Base-by-base conservation (phyloP, 352 stramenopile genomes). In the Globisporangium lucens region DNA sequence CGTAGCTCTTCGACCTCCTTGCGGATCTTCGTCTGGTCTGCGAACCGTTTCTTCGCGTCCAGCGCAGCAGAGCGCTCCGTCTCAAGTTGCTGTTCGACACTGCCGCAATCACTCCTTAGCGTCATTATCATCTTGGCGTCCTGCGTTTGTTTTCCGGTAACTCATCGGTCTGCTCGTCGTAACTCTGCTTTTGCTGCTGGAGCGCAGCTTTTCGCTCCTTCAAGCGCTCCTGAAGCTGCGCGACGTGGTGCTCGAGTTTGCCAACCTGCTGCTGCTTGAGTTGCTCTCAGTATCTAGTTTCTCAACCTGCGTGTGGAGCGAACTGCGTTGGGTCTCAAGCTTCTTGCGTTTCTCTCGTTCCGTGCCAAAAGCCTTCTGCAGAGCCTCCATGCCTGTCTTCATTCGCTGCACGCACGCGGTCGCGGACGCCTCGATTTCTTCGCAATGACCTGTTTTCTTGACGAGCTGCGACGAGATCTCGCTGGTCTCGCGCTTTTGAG, bases 261-360 rank as follows among this genome's bases (percentile, higher is more conserved):
- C 69, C 51, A 4, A 82, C 66, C 20, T 79, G 75, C 0, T 76
- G 74, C 38, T 85, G 59, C 24, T 82, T 78, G 22, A 71, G 63
- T 0, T 57, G 5, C 69, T 68, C 12, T 75, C 64, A 6, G 33
- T 20, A 59, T 84, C 80, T 38, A 83, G 68, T n/a, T 65, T 58
- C 41, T 76, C 71, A 38, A 84, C 51, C 55, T 85, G 71, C 57
- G 63, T 66, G 56, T 89, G 72, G n/a, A 84, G 36, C 15, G 64
- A 65, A 22, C 72, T 72, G 6, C 74, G 66, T 13, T 68, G 60
- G 12, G 53, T 75, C 49, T 92, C 80, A 12, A 76, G 47, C 52
- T 85, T 78, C 65, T 83, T 83, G 58, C 79, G 78, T 63, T 85
- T 85, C 15, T 85, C 73, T 9, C 72, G 71, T 63, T 91, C 83